Evolutionary conservation across 441 rosid species (phyloP).

Genomic region (Theobroma grandiflorum): DNA sequence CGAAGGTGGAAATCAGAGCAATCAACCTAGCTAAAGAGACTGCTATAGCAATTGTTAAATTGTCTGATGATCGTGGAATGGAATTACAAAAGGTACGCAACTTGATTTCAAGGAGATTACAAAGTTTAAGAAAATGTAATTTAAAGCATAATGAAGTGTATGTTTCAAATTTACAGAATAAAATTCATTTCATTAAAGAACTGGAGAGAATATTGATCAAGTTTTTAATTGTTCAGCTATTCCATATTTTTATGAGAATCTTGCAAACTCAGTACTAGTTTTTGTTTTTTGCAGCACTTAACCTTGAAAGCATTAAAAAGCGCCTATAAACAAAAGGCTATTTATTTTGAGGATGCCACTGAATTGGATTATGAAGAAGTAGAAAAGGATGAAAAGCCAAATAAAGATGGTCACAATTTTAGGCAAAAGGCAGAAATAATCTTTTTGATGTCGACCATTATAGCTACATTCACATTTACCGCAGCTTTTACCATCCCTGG

Average conservation of each 20-base stretch:
- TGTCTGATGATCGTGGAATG: background rate
- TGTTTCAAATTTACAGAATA: background rate
- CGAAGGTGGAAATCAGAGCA: slow-evolving; percentile 8
- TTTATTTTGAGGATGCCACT: background rate
- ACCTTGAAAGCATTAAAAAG: slow-evolving; percentile 10
- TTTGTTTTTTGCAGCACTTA: background rate
- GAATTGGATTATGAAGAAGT: background rate
- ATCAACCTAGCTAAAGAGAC: background rate
- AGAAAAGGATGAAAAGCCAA: background rate
- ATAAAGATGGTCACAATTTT: background rate
- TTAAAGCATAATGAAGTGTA: no score
- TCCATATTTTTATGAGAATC: no score
- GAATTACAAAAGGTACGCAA: slow-evolving; percentile 19
- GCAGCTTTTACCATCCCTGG: slow-evolving; percentile 1
- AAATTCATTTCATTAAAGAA: no score
- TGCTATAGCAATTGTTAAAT: slow-evolving; percentile 12
- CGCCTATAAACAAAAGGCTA: background rate
- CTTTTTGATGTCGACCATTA: background rate
- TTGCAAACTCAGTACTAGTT: fast-evolving
- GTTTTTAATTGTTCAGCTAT: no score
- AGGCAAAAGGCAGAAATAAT: slow-evolving; percentile 15
- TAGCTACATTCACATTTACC: slow-evolving; percentile 22
- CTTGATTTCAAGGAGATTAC: no score
- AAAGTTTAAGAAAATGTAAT: no score
- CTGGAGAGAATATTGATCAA: no score